phyloP scores from a whole-genome alignment of 768 basidiomycete genomes.

The Xanthoconium purpureum region DNA sequence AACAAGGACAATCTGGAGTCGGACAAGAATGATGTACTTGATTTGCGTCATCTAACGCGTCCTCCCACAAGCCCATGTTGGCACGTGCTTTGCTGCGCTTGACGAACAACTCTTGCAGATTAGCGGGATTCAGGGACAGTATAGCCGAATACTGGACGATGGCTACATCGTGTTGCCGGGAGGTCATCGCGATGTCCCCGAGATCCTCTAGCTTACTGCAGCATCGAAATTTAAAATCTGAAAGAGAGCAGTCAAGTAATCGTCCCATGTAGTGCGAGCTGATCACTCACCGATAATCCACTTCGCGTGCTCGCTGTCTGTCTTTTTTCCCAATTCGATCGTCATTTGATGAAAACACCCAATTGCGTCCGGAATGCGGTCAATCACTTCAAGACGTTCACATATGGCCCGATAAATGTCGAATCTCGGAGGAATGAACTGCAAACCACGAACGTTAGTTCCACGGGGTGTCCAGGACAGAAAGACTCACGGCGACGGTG shows the following conservation, averaged over 20 bases:
- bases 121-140: background rate
- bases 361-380: background rate
- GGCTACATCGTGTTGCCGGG: background rate
- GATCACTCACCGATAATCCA: background rate
- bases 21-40: background rate
- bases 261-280: too few species aligned
- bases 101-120: background rate
- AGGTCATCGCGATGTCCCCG: background rate
- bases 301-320: background rate
- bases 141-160: background rate
- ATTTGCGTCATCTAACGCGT: slow-evolving; percentile 3
- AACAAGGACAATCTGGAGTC: background rate
- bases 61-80: background rate
- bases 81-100: slow-evolving; percentile 10
- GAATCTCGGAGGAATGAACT: background rate
- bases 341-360: background rate
- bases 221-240: background rate
- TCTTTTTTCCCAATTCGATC: background rate
- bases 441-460: background rate
- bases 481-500: background rate
- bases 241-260: too few species aligned
- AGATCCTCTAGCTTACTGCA: background rate
- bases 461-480: too few species aligned
- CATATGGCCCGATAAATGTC: background rate
- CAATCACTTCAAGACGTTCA: background rate